A percentile compares a stretch with the other conserved stretches of the same genome.
These are phyloP conservation scores for Venturia nashicola DNA, from an alignment of 2,329 filamentous ascomycete species.

Conservation along the genomic window DNA sequence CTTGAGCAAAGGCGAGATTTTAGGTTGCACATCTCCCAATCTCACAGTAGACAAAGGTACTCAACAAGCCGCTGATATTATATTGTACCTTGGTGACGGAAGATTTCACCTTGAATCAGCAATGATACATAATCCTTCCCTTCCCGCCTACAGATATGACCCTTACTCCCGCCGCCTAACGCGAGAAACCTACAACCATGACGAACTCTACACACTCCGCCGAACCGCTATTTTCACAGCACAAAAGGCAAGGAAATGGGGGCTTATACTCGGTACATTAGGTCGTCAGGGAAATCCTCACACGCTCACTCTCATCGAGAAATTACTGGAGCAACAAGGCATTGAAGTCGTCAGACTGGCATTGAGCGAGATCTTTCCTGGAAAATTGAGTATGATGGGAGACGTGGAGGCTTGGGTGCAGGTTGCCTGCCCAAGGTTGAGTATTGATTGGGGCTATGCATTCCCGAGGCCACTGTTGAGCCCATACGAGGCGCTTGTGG, in stretches of 20 bases:
- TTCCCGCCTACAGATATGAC: constrained; percentile 92
- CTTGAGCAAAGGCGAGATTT: constrained; percentile 85
- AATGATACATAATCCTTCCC: constrained; percentile 93
- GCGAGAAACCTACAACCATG: constrained; percentile 81
- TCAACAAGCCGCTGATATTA: constrained; percentile 50
- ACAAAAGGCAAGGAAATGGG: constrained; percentile 74
- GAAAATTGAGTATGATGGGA: constrained; percentile 81
- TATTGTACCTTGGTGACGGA: constrained; percentile 84
- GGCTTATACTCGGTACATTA: constrained; percentile 82
- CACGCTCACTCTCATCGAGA: constrained; percentile 78
- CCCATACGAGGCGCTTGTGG: constrained; percentile 87
- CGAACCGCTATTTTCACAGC: constrained; percentile 65
- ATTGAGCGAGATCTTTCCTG: constrained; percentile 91
- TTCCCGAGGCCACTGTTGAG: constrained; percentile 81
- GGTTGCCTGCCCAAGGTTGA: constrained; percentile 89
- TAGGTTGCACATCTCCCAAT: constrained; percentile 88
- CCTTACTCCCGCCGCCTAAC: constrained; percentile 89
- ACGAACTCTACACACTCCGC: constrained; percentile 76
- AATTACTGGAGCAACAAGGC: constrained; percentile 54
- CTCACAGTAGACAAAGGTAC: constrained; percentile 40
- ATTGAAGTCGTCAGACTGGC: constrained; percentile 77
- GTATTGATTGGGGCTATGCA: constrained; percentile 98
- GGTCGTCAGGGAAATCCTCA: constrained; percentile 93
- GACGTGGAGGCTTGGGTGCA: constrained; percentile 93
- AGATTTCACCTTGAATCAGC: constrained; percentile 94